Conservation (phyloP, 148 eudicot genomes). For the Vaccinium corymbosum region DNA sequence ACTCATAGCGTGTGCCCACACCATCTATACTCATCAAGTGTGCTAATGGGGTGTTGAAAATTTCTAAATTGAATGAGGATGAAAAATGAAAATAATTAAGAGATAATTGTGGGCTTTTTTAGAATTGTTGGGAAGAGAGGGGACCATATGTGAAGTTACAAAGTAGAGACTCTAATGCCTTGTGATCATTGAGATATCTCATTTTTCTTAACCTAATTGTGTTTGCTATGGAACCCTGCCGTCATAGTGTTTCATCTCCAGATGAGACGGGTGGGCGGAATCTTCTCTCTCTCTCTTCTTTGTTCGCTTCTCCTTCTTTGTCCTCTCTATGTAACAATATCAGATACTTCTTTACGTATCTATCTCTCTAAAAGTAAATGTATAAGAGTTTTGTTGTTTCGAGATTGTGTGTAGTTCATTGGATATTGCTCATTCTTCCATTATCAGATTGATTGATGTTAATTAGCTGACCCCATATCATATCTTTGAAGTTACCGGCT, state of each 20-base stretch:
- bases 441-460: neutral
- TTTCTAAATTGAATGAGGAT: neutral
- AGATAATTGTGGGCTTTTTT: neutral
- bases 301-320: neutral
- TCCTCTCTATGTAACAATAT: neutral
- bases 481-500: neutral
- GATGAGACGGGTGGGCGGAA: neutral
- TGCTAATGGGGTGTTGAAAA: neutral
- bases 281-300: neutral
- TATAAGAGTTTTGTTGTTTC: neutral
- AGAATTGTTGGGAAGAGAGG: neutral
- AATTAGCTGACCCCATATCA: neutral
- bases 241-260: neutral
- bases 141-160: neutral
- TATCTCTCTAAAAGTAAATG: neutral
- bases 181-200: neutral
- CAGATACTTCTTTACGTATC: neutral
- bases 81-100: neutral
- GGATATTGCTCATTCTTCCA: neutral
- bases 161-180: neutral
- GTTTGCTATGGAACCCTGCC: constrained; percentile 4
- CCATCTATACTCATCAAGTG: neutral
- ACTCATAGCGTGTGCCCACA: neutral
- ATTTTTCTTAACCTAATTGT: neutral
- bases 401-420: neutral